Percentiles rank a stretch among this genome's conserved stretches.
Conservation (phyloP, 805 yeast genomes). For the Candida wancherniae region DNA sequence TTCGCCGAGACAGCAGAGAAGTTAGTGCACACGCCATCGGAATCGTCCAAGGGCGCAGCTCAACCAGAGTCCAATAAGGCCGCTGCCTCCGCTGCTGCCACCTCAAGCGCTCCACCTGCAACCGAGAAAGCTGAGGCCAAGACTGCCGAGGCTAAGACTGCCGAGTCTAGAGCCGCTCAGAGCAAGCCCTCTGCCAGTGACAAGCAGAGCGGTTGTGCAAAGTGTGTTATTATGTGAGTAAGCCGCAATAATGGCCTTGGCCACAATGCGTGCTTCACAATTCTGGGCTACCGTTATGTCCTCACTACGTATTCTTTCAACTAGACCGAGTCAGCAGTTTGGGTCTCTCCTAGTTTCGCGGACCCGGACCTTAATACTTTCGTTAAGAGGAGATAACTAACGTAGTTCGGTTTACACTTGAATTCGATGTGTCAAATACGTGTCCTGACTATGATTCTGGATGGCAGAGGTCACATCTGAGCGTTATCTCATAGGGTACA, state of each 20-base stretch:
- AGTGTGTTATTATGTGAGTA: slow-evolving; percentile 13
- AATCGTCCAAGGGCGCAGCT: neutral
- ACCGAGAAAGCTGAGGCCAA: slow-evolving; percentile 1
- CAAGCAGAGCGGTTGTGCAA: slow-evolving; percentile 13
- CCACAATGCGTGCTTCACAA: too few species aligned
- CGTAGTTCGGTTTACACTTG: too few species aligned
- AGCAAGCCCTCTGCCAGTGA: slow-evolving; percentile 4
- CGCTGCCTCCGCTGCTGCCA: slow-evolving; percentile 1
- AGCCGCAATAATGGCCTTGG: neutral
- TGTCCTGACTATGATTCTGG: too few species aligned
- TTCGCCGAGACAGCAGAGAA: slow-evolving; percentile 38
- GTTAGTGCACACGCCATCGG: slow-evolving; percentile 11
- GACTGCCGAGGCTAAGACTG: slow-evolving; percentile 2
- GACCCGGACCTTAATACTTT: too few species aligned
- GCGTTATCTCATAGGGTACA: too few species aligned
- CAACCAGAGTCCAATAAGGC: neutral
- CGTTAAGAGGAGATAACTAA: too few species aligned
- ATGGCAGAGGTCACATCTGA: too few species aligned
- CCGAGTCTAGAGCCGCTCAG: slow-evolving; percentile 10
- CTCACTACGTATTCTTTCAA: too few species aligned
- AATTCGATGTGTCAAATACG: too few species aligned
- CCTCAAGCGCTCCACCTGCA: slow-evolving; percentile 1
- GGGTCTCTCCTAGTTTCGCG: too few species aligned
- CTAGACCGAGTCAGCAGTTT: too few species aligned
- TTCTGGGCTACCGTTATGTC: too few species aligned